Percentiles rank a stretch among this genome's conserved stretches.
Evolutionary conservation across 2,329 filamentous ascomycete species (phyloP).

Genomic region (Fragosphaeria purpurea): DNA sequence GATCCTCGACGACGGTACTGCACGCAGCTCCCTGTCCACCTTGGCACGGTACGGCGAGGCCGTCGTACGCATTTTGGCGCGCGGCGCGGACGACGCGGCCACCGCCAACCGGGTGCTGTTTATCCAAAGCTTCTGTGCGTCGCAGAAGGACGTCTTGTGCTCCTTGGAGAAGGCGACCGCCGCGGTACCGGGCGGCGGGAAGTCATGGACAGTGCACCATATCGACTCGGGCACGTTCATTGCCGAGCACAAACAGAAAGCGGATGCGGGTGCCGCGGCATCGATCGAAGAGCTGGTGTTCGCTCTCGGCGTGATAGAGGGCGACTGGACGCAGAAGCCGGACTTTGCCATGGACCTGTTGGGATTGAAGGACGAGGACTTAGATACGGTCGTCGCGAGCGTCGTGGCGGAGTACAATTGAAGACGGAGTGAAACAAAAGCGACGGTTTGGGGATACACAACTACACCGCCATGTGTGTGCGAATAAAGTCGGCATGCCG

Average conservation of each 20-base stretch:
- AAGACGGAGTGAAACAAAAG: no score
- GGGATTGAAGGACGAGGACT: constrained; percentile 34
- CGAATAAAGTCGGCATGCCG: no score
- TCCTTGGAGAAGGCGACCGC: constrained; percentile 23
- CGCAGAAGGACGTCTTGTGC: constrained; percentile 24
- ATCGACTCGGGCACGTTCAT: constrained; percentile 31
- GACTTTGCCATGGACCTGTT: constrained; percentile 38
- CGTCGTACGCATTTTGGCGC: constrained; percentile 22
- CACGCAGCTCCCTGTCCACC: constrained; percentile 25
- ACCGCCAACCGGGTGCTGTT: constrained; percentile 27
- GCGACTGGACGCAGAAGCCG: constrained; percentile 35
- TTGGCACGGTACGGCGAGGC: constrained; percentile 24
- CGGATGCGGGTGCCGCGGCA: constrained; percentile 26
- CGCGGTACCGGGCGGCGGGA: background rate
- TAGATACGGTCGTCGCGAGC: constrained; percentile 33
- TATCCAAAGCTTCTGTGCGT: constrained; percentile 30
- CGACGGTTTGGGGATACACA: no score
- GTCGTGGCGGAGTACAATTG: constrained; percentile 8
- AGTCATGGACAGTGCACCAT: constrained; percentile 20
- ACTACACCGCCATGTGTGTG: no score
- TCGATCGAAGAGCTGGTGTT: constrained; percentile 39
- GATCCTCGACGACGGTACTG: constrained; percentile 24
- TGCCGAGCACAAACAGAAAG: constrained; percentile 24
- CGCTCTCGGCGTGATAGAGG: constrained; percentile 36
- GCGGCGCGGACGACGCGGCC: constrained; percentile 12